Base-by-base conservation (phyloP, 257 asterid species). In the Craterostigma plantagineum region DNA sequence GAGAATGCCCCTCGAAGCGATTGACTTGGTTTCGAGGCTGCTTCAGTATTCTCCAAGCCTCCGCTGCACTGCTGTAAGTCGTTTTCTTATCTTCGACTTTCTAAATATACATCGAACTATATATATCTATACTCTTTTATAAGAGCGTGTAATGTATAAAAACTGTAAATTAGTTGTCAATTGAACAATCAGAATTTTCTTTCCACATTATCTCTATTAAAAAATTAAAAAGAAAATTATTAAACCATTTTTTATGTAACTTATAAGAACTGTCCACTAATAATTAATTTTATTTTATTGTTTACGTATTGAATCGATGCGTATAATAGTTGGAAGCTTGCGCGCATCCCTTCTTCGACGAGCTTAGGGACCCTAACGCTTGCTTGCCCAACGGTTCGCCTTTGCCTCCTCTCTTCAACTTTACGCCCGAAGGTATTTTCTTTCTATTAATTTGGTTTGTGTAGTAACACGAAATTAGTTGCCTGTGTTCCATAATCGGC, bases 281-380 rank as follows among this genome's bases (percentile, higher is more conserved):
- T n/a, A n/a, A n/a, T n/a, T n/a, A n/a, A n/a, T n/a, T 23, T 2
- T 23, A 23, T 23, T 2, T 23, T 2, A 2, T 23, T 23, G 30
- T 23, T 6, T 23, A 23, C 30, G 30, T 23, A 23, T 23, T 42
- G 16, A 14, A 5, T 34, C 7, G 27, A 7, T 10, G 17, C 13
- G n/a, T 44, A 14, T 11, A 45, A 38, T 38, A 81, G 94, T 69
- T 85, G 80, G 96, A 85, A 69, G 96, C 96, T 5, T 77, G 92
- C 62, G 92, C 94, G 34, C 96, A 85, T 48, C 87, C 96, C 8
- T 85, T 85, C 68, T 85, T 85, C 15, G 94, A 85, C 42, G 66
- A 65, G 58, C 54, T 85, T 60, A 68, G 94, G 57, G 86, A 66
- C 38, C 81, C 81, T 17, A 71, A 67, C 55, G 71, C 77, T 12